Evolutionary conservation across 2,329 filamentous ascomycete species (phyloP).

Genomic region (Leptographium radiaticola): DNA sequence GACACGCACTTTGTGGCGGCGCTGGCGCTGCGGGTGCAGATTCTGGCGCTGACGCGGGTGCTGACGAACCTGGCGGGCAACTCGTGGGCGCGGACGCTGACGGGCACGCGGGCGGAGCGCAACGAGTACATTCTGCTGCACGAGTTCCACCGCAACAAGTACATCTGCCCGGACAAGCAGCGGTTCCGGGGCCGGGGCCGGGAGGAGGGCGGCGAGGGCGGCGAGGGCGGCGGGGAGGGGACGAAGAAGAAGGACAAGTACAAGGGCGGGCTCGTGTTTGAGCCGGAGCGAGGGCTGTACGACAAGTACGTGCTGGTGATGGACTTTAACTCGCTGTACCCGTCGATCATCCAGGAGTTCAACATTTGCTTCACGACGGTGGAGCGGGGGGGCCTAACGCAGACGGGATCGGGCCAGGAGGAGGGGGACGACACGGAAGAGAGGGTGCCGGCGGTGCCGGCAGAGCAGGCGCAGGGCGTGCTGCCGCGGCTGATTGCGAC

Average conservation of each 20-base stretch:
- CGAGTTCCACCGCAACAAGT: conserved; percentile 93
- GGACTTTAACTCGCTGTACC: conserved; percentile 99
- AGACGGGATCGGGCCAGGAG: not conserved
- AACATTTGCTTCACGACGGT: conserved; percentile 99
- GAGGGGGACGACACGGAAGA: not conserved
- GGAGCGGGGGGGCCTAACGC: conserved; percentile 54
- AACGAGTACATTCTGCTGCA: conserved; percentile 99
- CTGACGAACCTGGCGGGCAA: conserved; percentile 94
- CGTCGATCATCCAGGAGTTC: conserved; percentile 97
- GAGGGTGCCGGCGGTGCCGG: conserved; percentile 69
- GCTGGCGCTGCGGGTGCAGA: conserved; percentile 75
- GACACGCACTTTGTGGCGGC: conserved; percentile 96
- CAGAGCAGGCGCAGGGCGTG: conserved; percentile 67
- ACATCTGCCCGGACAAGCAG: conserved; percentile 94
- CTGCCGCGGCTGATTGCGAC: conserved; percentile 84
- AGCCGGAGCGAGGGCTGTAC: conserved; percentile 93
- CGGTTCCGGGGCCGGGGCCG: conserved; percentile 64
- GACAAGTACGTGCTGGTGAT: conserved; percentile 98
- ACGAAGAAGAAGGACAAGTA: conserved; percentile 97
- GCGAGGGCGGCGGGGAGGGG: not conserved
- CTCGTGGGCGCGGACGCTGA: conserved; percentile 92
- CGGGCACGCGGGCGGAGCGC: conserved; percentile 87
- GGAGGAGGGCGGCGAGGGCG: conserved; percentile 62
- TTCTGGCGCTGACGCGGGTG: conserved; percentile 87
- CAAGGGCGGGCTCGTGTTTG: conserved; percentile 96